phyloP scores from a whole-genome alignment of 192 early-diverging fungal species.

The Gonapodya sp. region DNA sequence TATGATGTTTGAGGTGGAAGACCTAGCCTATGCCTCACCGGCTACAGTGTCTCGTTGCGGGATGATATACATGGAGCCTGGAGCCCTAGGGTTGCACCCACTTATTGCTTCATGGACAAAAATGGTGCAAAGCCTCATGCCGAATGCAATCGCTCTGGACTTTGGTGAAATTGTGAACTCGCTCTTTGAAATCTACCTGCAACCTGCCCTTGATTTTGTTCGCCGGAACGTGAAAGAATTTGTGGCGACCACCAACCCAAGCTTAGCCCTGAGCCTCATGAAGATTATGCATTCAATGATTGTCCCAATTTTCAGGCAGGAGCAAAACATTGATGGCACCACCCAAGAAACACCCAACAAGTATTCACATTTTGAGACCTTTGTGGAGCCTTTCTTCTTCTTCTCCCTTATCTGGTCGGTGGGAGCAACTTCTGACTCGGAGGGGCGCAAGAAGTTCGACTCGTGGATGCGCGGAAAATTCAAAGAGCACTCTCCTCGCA shows the following conservation, averaged over 20 bases:
- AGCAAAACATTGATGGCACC: not conserved
- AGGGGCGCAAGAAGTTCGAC: conserved; percentile 32
- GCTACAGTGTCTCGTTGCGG: conserved; percentile 56
- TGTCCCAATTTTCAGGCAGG: conserved; percentile 24
- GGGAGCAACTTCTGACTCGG: conserved; percentile 36
- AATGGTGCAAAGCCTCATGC: conserved; percentile 20
- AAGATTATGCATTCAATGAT: conserved; percentile 43
- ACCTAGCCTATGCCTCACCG: conserved; percentile 51
- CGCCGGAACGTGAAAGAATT: conserved; percentile 37
- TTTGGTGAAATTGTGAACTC: conserved; percentile 30
- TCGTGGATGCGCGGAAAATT: conserved; percentile 21
- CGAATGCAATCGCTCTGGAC: conserved; percentile 22
- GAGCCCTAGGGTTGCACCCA: conserved; percentile 41
- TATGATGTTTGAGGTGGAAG: conserved; percentile 52
- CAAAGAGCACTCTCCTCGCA: conserved; percentile 17
- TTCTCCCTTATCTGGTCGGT: conserved; percentile 45
- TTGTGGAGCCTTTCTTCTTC: conserved; percentile 37
- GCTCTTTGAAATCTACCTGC: conserved; percentile 36
- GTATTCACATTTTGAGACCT: conserved; percentile 17
- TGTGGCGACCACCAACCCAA: conserved; percentile 38
- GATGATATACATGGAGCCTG: conserved; percentile 56
- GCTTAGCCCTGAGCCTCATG: conserved; percentile 34
- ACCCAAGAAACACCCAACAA: conserved; percentile 15
- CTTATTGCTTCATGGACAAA: conserved; percentile 45
- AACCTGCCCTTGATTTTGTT: conserved; percentile 30